Base-by-base conservation (phyloP, 805 yeast species). In the Zygosaccharomyces kombuchaensis region DNA sequence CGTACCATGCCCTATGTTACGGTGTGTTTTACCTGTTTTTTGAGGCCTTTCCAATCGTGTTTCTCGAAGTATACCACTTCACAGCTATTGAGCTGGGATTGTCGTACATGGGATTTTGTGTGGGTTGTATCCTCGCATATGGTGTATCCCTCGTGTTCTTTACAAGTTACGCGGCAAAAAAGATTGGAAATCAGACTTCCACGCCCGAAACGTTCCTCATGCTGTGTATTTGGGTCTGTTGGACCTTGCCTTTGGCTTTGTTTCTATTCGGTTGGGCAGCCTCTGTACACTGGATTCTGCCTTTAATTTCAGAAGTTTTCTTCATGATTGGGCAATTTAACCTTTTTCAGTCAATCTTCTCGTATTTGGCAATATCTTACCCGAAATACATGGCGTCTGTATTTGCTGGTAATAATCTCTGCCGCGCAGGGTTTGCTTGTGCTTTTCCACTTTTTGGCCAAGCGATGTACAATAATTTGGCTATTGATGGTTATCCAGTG, bases 401-500 rank as follows among this genome's bases (percentile, higher is more conserved):
- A 2, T 78, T 75, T 60, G 83, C 84, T 6, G 76, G 79, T 31
- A 79, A 78, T 55, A 75, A 68, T 30, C 61, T 79, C 19, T 70
- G 72, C 48, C 71, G 85, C 45, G 67, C 78, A 4, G 62, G 63
- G 2, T 71, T 74, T 53, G 85, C 82, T 1, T 77, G 79, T 51
- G 76, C 73, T 2, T 81, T 81, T 68, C 84, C 86, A 30, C 68
- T 84, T 40, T 82, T 84, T 61, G 84, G 85, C 4, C 58, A 70
- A 29, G 75, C 77, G 29, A 72, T 84, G 77, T 84, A 74, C 58
- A 63, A 69, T 44, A 74, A 77, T 53, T 65, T 77, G 46, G 73
- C 72, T 6, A 71, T 73, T 40, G 64, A 62, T 1, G 71, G 68
- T 32, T 81, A 67, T 57, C 84, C 84, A 1, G 77, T 76, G 13